phyloP scores from a whole-genome alignment of 2,329 filamentous ascomycete species.

The Alternaria hordeiaustralica region DNA sequence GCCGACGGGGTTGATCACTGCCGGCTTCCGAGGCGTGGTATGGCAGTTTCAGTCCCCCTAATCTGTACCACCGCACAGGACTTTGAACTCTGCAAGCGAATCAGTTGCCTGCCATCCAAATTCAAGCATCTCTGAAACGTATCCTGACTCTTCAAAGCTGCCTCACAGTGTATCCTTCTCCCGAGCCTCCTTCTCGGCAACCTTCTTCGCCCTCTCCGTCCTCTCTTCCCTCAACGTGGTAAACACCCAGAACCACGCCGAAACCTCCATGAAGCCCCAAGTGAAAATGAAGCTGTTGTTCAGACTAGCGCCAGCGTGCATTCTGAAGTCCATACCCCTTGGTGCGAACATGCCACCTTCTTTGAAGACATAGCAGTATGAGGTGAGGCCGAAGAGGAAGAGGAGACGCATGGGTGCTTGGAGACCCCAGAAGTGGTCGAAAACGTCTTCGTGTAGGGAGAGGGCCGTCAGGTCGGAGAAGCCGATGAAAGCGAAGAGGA shows the following conservation, averaged over 20 bases:
- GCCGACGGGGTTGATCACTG: not conserved
- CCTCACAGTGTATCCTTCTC: constrained; percentile 34
- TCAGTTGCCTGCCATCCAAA: too few species aligned
- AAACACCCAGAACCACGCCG: constrained; percentile 82
- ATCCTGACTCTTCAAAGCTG: not conserved
- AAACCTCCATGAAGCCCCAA: constrained; percentile 82
- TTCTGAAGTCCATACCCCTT: constrained; percentile 30
- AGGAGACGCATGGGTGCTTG: constrained; percentile 69
- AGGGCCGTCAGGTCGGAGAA: constrained; percentile 56
- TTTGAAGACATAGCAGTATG: constrained; percentile 70
- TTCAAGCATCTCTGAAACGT: not conserved
- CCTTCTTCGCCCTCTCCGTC: constrained; percentile 33
- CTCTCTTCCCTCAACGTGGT: constrained; percentile 47
- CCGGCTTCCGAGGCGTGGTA: not conserved
- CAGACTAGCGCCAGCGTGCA: constrained; percentile 63
- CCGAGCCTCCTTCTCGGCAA: constrained; percentile 42
- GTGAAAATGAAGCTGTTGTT: constrained; percentile 87
- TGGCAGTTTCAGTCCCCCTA: not conserved
- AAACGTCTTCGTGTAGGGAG: constrained; percentile 52
- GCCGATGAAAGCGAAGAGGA: constrained; percentile 70
- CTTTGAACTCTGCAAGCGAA: not conserved
- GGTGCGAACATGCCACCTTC: constrained; percentile 56
- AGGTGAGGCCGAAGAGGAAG: constrained; percentile 66
- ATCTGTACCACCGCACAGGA: not conserved
- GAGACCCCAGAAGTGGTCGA: constrained; percentile 56